Percentiles rank a stretch among this genome's conserved stretches.
Conservation (phyloP, 2,329 filamentous ascomycete species). For the Ceratocystis cacaofunesta region DNA sequence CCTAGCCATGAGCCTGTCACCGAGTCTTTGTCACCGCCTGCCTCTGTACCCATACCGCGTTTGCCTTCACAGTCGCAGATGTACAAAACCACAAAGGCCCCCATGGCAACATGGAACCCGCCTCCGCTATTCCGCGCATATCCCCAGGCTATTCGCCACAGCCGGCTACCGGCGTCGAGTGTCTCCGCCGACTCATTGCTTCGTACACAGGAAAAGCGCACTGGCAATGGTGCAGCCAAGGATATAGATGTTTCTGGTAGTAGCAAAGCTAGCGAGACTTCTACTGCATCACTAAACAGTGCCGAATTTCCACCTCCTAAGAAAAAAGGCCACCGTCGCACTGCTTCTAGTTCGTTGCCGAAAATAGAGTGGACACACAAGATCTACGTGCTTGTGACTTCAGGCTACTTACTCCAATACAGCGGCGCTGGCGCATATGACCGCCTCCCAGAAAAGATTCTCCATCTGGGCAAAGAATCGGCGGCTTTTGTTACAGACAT, state of each 20-base stretch:
- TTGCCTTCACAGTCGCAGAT: slow-evolving; percentile 12
- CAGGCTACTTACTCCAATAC: slow-evolving; percentile 63
- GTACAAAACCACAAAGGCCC: slow-evolving; percentile 19
- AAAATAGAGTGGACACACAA: slow-evolving; percentile 54
- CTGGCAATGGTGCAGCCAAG: not conserved
- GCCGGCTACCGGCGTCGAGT: slow-evolving; percentile 50
- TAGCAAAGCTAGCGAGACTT: slow-evolving; percentile 1
- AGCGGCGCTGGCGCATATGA: slow-evolving; percentile 54
- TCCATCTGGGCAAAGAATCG: slow-evolving; percentile 58
- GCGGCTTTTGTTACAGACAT: slow-evolving; percentile 68
- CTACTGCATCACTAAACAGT: not conserved
- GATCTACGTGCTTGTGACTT: slow-evolving; percentile 55
- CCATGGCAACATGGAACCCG: slow-evolving; percentile 42
- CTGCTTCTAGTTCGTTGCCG: slow-evolving; percentile 27
- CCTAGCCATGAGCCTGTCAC: not conserved
- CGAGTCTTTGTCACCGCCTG: slow-evolving; percentile 12
- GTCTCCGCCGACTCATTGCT: slow-evolving; percentile 55
- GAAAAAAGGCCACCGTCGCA: slow-evolving; percentile 35
- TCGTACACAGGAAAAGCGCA: slow-evolving; percentile 22
- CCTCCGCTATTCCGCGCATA: slow-evolving; percentile 79
- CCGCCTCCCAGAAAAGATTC: slow-evolving; percentile 56
- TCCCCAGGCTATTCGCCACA: slow-evolving; percentile 66
- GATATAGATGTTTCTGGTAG: slow-evolving; percentile 9
- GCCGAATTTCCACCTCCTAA: slow-evolving; percentile 2
- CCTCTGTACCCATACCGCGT: slow-evolving; percentile 12